Conservation (phyloP, 1,284 basidiomycete species). For the Papiliotrema flavescens region DNA sequence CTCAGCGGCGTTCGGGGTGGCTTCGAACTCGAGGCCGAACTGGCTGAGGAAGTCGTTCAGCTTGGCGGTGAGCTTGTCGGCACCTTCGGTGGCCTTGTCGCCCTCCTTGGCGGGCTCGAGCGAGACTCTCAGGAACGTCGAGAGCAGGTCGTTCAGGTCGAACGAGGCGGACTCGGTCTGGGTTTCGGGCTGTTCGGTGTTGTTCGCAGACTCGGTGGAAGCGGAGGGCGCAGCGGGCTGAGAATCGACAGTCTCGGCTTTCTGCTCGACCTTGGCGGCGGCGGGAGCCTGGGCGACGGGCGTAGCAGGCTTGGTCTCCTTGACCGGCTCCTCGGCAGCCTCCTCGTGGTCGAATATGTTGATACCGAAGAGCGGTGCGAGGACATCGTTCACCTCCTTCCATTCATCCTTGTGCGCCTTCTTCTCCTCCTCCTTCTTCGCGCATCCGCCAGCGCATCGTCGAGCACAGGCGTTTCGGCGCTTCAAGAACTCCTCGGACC, state of each 20-base stretch:
- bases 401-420: slow-evolving; percentile 14
- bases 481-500: not conserved
- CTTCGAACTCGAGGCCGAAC: slow-evolving; percentile 44
- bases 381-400: slow-evolving; percentile 31
- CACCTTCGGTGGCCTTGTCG: slow-evolving; percentile 6
- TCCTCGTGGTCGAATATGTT: slow-evolving; percentile 17
- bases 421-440: slow-evolving; percentile 5
- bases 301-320: not conserved
- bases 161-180: slow-evolving; percentile 17
- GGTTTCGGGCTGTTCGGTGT: slow-evolving; percentile 1
- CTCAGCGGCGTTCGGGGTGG: slow-evolving; percentile 16
- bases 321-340: slow-evolving; percentile 4
- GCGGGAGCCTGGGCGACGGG: slow-evolving; percentile 3
- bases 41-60: slow-evolving; percentile 40
- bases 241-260: not conserved
- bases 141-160: slow-evolving; percentile 41
- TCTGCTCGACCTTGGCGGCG: slow-evolving; percentile 1
- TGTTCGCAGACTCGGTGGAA: not conserved
- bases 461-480: not conserved
- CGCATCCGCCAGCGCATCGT: slow-evolving; percentile 9
- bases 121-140: slow-evolving; percentile 38
- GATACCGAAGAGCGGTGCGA: slow-evolving; percentile 39
- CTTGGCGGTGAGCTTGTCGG: slow-evolving; percentile 15
- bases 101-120: slow-evolving; percentile 23
- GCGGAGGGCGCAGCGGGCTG: slow-evolving; percentile 1